These are phyloP conservation scores for Trichoderma sp. DNA, from an alignment of 2,329 filamentous ascomycete genomes.

Conservation along the genomic window DNA sequence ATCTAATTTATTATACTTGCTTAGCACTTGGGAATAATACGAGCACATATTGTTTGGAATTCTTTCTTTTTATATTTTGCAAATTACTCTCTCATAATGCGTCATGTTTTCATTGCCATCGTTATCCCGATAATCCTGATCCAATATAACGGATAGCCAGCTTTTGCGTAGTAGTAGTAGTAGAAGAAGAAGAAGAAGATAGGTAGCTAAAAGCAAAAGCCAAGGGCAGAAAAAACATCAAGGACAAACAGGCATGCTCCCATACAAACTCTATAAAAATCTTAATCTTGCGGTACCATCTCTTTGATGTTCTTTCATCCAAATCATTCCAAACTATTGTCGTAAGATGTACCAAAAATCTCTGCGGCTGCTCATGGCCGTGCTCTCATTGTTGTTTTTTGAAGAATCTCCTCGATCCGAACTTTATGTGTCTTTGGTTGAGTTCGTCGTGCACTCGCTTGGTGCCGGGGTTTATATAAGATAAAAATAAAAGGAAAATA, in stretches of 20 bases:
- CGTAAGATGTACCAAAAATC: not conserved
- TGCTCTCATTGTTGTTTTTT: not conserved
- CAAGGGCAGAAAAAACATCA: not conserved
- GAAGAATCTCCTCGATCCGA: not conserved
- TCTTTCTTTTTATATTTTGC: not conserved
- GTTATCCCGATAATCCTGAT: constrained; percentile 31
- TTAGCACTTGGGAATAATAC: not conserved
- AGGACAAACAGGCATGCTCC: constrained; percentile 6
- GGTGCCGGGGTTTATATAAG: not conserved
- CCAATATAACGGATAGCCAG: constrained; percentile 18
- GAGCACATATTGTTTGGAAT: not conserved
- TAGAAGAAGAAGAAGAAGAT: not conserved
- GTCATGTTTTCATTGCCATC: constrained; percentile 33
- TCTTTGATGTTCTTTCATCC: not conserved
- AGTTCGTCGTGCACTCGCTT: not conserved
- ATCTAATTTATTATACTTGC: not conserved
- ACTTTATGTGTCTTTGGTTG: not conserved
- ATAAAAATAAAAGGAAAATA: not conserved
- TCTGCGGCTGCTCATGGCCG: not conserved
- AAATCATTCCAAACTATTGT: not conserved
- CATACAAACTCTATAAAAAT: constrained; percentile 7
- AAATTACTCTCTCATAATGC: constrained; percentile 32
- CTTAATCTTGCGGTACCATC: constrained; percentile 10
- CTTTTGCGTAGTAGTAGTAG: not conserved
- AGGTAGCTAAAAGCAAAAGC: not conserved